Conservation (phyloP, 257 asterid species). For the Hygrophila difformis region DNA sequence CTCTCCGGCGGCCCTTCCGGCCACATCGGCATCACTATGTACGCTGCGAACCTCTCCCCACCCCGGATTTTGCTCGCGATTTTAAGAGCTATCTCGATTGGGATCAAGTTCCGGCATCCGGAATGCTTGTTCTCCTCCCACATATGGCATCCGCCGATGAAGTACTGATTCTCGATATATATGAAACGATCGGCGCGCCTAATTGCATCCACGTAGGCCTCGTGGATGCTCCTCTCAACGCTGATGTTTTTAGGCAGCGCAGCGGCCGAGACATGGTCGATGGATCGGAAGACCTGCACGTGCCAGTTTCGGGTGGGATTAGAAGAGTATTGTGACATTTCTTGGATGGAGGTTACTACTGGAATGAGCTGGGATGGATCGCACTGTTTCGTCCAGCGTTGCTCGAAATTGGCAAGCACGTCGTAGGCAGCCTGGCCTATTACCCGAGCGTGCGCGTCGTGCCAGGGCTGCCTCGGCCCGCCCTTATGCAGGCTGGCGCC, state of each 20-base stretch:
- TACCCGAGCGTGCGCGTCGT: slow-evolving; percentile 72
- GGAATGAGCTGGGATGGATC: slow-evolving; percentile 57
- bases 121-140: slow-evolving; percentile 76
- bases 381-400: slow-evolving; percentile 77
- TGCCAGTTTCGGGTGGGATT: no score
- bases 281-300: slow-evolving; percentile 77
- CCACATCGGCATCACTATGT: slow-evolving; percentile 87
- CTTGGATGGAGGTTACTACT: slow-evolving; percentile 40
- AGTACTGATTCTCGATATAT: slow-evolving; percentile 83
- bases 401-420: slow-evolving; percentile 67
- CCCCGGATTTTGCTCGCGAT: slow-evolving; percentile 51
- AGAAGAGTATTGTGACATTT: slow-evolving; percentile 35
- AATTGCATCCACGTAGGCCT: slow-evolving; percentile 79
- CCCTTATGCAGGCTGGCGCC: slow-evolving; percentile 83
- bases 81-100: slow-evolving; percentile 72
- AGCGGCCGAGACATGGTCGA: slow-evolving; percentile 59
- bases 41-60: slow-evolving; percentile 52
- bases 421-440: slow-evolving; percentile 71
- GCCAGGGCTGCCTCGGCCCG: slow-evolving; percentile 97
- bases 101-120: slow-evolving; percentile 82
- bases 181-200: slow-evolving; percentile 69
- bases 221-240: slow-evolving; percentile 64
- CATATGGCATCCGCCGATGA: slow-evolving; percentile 78
- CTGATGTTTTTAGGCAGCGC: slow-evolving; percentile 40
- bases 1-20: slow-evolving; percentile 86